These are phyloP conservation scores for Durotheca rogersii DNA, from an alignment of 495 filamentous ascomycete species.

Conservation along the genomic window DNA sequence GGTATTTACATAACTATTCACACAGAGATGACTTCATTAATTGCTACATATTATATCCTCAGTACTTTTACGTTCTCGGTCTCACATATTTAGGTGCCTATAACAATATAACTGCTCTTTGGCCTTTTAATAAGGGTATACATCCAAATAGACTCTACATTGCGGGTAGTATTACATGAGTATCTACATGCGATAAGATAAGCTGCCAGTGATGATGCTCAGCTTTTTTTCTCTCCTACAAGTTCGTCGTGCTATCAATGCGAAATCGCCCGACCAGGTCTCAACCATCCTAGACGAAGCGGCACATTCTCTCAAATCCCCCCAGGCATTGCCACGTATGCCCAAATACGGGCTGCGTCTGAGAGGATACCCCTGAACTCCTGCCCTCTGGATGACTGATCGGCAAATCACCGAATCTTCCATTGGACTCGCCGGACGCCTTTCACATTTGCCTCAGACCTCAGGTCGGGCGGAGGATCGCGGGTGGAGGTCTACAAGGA, in stretches of 20 bases:
- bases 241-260: background rate
- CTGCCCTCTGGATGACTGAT: conserved; percentile 40
- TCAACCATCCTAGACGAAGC: too few species aligned
- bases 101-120: too few species aligned
- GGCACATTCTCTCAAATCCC: conserved; percentile 13
- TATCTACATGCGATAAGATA: background rate
- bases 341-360: conserved; percentile 12
- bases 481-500: conserved; percentile 35
- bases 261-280: background rate
- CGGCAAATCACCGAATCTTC: conserved; percentile 35
- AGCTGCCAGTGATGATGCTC: background rate
- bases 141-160: too few species aligned
- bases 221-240: background rate
- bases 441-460: conserved; percentile 32
- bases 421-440: conserved; percentile 37
- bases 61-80: too few species aligned
- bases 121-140: too few species aligned
- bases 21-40: too few species aligned
- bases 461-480: conserved; percentile 30
- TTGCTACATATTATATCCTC: too few species aligned
- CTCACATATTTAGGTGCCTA: too few species aligned
- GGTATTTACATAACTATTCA: too few species aligned
- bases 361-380: conserved; percentile 28
- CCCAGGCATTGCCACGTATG: conserved; percentile 31
- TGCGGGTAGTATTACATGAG: background rate